Percentiles rank a stretch among this genome's conserved stretches.
Evolutionary conservation across 1,139 yeast species (phyloP).

Genomic region (Debaryomycetaceae sp.): DNA sequence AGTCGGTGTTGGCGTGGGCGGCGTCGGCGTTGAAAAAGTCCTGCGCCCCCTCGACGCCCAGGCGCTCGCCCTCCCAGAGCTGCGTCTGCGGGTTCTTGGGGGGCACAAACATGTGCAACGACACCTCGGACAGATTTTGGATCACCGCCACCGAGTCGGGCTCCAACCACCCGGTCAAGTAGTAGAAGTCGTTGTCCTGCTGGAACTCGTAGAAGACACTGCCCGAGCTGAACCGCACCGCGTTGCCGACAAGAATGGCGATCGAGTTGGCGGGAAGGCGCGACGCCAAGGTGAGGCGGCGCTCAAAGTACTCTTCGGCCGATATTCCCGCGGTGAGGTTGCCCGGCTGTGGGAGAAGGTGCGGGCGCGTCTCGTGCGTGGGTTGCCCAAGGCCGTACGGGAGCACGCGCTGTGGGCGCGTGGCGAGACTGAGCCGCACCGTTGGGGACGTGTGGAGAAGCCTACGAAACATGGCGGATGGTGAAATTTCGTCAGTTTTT

Average conservation of each 20-base stretch:
- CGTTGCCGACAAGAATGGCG: constrained; percentile 71
- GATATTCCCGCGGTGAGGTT: constrained; percentile 86
- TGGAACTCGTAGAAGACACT: constrained; percentile 89
- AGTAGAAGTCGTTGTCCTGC: constrained; percentile 84
- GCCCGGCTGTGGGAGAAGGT: constrained; percentile 63
- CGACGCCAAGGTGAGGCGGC: constrained; percentile 57
- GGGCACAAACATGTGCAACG: constrained; percentile 79
- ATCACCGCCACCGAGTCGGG: constrained; percentile 78
- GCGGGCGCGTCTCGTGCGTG: constrained; percentile 77
- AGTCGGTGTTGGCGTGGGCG: constrained; percentile 47
- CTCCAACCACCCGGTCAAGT: constrained; percentile 90
- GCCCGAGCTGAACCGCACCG: constrained; percentile 76
- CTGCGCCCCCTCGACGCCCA: constrained; percentile 78
- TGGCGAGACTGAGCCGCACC: constrained; percentile 4
- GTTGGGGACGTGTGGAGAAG: constrained; percentile 1
- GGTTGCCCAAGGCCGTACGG: constrained; percentile 73
- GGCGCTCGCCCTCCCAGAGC: constrained; percentile 91
- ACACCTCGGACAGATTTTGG: constrained; percentile 54
- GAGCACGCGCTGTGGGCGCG: constrained; percentile 18
- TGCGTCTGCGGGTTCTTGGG: constrained; percentile 75
- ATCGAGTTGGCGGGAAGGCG: constrained; percentile 60
- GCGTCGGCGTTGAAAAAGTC: constrained; percentile 86
- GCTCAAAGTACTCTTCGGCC: constrained; percentile 72
- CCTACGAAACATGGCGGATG: not conserved
- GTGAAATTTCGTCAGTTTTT: not conserved